These are phyloP conservation scores for Mycena amicta DNA, from an alignment of 768 basidiomycete genomes.

Conservation along the genomic window DNA sequence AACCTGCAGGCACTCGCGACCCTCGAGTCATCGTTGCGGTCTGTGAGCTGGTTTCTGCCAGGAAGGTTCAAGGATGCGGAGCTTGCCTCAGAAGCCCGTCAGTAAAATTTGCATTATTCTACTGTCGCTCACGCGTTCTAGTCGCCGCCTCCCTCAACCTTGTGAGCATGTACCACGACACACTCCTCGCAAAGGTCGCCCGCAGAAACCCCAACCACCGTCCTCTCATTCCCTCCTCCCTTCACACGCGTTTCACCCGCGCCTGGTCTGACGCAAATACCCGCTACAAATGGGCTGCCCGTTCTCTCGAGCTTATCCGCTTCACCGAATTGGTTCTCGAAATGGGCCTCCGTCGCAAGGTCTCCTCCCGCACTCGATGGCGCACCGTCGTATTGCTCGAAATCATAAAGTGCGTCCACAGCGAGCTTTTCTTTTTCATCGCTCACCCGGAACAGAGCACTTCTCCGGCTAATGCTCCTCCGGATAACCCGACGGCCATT, in stretches of 20 bases:
- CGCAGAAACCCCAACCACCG: constrained; percentile 68
- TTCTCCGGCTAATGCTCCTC: constrained; percentile 74
- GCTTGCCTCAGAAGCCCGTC: constrained; percentile 90
- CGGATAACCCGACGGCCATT: constrained; percentile 77
- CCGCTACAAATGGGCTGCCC: constrained; percentile 78
- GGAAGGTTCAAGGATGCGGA: constrained; percentile 98
- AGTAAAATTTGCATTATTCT: constrained; percentile 41
- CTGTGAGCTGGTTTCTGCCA: constrained; percentile 93
- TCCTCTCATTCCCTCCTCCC: constrained; percentile 72
- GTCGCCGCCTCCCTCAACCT: constrained; percentile 88
- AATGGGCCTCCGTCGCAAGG: constrained; percentile 80
- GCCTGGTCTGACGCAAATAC: constrained; percentile 76
- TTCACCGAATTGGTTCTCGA: constrained; percentile 87
- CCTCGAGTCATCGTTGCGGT: constrained; percentile 87
- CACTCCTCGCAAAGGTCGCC: constrained; percentile 72
- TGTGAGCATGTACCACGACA: constrained; percentile 93
- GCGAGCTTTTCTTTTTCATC: neutral
- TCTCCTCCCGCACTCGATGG: constrained; percentile 69
- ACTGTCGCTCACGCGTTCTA: constrained; percentile 35
- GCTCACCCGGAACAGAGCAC: constrained; percentile 49
- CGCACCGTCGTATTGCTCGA: constrained; percentile 78
- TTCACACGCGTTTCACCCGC: constrained; percentile 87
- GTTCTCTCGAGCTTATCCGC: constrained; percentile 73
- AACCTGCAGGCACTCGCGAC: constrained; percentile 85
- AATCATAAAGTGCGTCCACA: constrained; percentile 72